phyloP scores from a whole-genome alignment of 495 filamentous ascomycete species.

The Choiromyces venosus region DNA sequence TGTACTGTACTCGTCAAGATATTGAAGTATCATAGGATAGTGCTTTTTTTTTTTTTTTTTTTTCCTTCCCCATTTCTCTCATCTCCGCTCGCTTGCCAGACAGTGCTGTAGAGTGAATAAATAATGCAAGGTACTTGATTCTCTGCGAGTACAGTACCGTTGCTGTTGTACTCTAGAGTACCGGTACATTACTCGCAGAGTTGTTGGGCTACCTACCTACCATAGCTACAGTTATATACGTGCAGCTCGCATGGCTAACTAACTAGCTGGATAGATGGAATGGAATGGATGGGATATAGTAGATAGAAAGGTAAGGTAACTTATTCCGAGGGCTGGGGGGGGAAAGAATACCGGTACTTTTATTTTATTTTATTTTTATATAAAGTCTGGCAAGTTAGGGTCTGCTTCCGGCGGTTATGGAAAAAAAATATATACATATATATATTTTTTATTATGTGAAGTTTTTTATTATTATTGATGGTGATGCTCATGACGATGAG shows the following conservation, averaged over 20 bases:
- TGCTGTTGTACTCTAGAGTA: too few species aligned
- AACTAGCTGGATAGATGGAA: background rate
- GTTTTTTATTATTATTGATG: background rate
- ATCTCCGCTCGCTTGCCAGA: background rate
- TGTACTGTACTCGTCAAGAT: background rate
- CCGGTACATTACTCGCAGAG: too few species aligned
- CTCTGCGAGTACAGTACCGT: background rate
- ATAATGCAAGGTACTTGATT: background rate
- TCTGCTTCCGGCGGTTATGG: background rate
- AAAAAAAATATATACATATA: background rate
- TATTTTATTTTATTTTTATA: background rate
- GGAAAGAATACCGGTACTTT: background rate
- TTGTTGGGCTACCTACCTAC: background rate
- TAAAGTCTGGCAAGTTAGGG: background rate
- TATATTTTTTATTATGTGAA: background rate
- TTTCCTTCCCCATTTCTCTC: background rate
- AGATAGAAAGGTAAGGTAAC: too few species aligned
- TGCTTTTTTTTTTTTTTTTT: background rate
- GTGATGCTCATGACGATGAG: background rate
- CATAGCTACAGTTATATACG: background rate
- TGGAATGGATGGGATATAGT: too few species aligned
- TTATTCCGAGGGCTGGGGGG: conserved; percentile 1
- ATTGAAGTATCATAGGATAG: background rate
- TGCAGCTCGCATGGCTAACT: background rate
- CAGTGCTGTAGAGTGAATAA: too few species aligned